A percentile compares a stretch with the other conserved stretches of the same genome.
These are phyloP conservation scores for Pterula multifida DNA, from an alignment of 1,284 basidiomycete species.

Conservation along the genomic window DNA sequence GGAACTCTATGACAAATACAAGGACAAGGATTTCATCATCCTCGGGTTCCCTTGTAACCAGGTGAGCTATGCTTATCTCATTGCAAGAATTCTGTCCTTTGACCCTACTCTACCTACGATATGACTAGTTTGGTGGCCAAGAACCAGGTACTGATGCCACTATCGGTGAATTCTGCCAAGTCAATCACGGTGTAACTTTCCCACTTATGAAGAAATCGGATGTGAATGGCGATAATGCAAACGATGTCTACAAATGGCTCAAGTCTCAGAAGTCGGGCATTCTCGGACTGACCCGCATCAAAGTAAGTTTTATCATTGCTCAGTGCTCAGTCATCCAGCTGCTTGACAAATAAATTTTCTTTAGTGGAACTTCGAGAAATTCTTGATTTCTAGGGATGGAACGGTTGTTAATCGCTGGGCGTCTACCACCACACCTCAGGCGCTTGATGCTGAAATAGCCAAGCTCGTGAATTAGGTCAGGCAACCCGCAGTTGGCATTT, in stretches of 20 bases:
- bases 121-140: slow-evolving; percentile 57
- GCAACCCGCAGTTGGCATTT: too few species aligned
- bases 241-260: slow-evolving; percentile 79
- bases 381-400: slow-evolving; percentile 58
- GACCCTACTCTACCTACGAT: background rate
- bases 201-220: slow-evolving; percentile 85
- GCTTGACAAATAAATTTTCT: background rate
- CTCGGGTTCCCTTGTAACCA: slow-evolving; percentile 92
- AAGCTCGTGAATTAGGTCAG: slow-evolving; percentile 33
- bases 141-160: slow-evolving; percentile 64
- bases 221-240: slow-evolving; percentile 75
- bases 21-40: slow-evolving; percentile 63
- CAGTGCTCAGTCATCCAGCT: background rate
- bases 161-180: slow-evolving; percentile 55
- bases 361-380: slow-evolving; percentile 78
- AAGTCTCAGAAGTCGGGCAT: slow-evolving; percentile 70
- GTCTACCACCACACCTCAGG: slow-evolving; percentile 62
- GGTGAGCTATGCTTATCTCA: slow-evolving; percentile 26
- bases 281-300: slow-evolving; percentile 65
- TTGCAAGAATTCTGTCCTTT: background rate
- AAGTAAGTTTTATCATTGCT: slow-evolving; percentile 31
- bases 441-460: slow-evolving; percentile 54
- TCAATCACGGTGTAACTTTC: slow-evolving; percentile 78
- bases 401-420: slow-evolving; percentile 71
- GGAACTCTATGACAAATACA: slow-evolving; percentile 74